Evolutionary conservation across 768 basidiomycete species (phyloP).

Genomic region (Panaeolus papilionaceus): DNA sequence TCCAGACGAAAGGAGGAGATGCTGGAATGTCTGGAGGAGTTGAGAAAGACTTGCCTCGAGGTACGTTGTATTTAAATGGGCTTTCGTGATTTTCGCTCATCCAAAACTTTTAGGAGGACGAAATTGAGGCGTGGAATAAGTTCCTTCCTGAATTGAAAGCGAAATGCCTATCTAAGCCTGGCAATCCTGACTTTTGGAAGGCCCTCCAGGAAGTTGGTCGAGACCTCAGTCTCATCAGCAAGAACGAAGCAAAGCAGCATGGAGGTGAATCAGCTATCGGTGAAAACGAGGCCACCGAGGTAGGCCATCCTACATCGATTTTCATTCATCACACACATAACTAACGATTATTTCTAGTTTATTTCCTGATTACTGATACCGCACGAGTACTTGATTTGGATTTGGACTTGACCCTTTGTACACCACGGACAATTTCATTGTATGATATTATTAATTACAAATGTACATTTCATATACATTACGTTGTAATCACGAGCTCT

Average conservation of each 20-base stretch:
- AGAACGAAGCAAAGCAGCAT: constrained; percentile 62
- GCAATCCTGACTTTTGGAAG: constrained; percentile 75
- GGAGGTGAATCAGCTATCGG: constrained; percentile 64
- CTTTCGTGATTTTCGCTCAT: constrained; percentile 25
- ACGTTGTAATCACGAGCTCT: constrained; percentile 32
- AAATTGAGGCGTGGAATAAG: constrained; percentile 84
- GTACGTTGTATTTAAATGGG: constrained; percentile 36
- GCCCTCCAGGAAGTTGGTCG: constrained; percentile 57
- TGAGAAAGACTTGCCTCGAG: constrained; percentile 72
- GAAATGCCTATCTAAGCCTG: constrained; percentile 58
- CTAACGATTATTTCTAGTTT: constrained; percentile 10
- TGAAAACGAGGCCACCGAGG: constrained; percentile 60
- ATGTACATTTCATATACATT: constrained; percentile 6
- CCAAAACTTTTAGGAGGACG: constrained; percentile 63
- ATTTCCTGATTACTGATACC: constrained; percentile 2
- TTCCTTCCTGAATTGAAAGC: constrained; percentile 65
- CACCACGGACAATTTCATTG: not conserved
- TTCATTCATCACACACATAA: not conserved
- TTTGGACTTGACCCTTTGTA: not conserved
- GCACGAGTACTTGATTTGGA: not conserved
- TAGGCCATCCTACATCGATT: constrained; percentile 32
- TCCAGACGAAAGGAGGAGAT: constrained; percentile 70
- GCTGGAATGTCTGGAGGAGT: constrained; percentile 69
- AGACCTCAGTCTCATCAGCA: constrained; percentile 64
- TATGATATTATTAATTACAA: not conserved